Conservation (phyloP, 306 rosid genomes). For the Begonia loranthoides region DNA sequence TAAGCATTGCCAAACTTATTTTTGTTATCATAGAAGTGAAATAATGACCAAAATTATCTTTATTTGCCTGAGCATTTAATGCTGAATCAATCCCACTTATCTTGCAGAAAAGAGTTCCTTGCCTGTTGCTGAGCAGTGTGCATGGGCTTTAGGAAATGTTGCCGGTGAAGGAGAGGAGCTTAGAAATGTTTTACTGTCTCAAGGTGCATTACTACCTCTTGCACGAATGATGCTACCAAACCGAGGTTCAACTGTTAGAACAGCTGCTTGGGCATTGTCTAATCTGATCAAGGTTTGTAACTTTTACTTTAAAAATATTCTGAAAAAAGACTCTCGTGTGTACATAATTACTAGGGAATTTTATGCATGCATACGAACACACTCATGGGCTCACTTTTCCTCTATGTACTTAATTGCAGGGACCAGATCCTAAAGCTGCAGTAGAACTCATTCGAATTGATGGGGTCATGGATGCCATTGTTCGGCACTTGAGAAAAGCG, state of each 20-base stretch:
- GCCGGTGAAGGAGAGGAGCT: slow-evolving; percentile 95
- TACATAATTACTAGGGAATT: not conserved
- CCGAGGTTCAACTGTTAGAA: slow-evolving; percentile 80
- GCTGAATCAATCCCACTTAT: not conserved
- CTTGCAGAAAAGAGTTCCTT: slow-evolving; percentile 71
- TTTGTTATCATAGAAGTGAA: too few species aligned
- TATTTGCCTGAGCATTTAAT: too few species aligned
- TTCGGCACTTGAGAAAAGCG: slow-evolving; percentile 82
- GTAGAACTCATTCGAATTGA: slow-evolving; percentile 66
- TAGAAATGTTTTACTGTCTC: slow-evolving; percentile 67
- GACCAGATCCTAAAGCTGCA: slow-evolving; percentile 82
- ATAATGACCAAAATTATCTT: too few species aligned
- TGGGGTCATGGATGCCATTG: slow-evolving; percentile 70
- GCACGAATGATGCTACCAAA: slow-evolving; percentile 84
- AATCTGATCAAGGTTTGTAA: slow-evolving; percentile 79
- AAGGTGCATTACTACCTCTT: slow-evolving; percentile 83
- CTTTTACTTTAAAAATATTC: not conserved
- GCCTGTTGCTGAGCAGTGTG: slow-evolving; percentile 91
- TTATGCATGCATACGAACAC: not conserved
- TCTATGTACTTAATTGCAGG: slow-evolving; percentile 38
- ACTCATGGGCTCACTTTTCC: not conserved
- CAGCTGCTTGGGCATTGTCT: slow-evolving; percentile 98
- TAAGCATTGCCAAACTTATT: not conserved
- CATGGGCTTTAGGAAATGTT: slow-evolving; percentile 94
- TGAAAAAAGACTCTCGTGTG: not conserved